Percentiles rank a stretch among this genome's conserved stretches.
phyloP scores from a whole-genome alignment of 495 filamentous ascomycete genomes.

The Parmelia sp. region DNA sequence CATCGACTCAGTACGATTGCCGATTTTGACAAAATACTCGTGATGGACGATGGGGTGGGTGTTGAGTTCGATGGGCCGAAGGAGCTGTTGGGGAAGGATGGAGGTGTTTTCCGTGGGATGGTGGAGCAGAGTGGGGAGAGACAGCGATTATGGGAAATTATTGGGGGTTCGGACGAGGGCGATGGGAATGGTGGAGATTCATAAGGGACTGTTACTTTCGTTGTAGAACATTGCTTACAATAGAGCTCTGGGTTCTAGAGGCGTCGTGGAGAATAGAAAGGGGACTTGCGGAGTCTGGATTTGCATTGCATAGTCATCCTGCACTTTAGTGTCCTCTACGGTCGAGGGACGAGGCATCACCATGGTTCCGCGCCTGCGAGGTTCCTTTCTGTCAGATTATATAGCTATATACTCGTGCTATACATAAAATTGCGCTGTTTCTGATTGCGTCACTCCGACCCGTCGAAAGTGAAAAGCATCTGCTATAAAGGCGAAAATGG shows the following conservation, averaged over 20 bases:
- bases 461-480: too few species aligned
- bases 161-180: constrained; percentile 27
- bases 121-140: constrained; percentile 70
- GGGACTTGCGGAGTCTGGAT: not conserved
- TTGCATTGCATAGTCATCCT: too few species aligned
- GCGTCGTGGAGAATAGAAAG: not conserved
- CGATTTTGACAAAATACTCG: constrained; percentile 79
- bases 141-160: constrained; percentile 52
- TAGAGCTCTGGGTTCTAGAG: not conserved
- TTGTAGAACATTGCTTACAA: not conserved
- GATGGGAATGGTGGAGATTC: not conserved
- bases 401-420: too few species aligned
- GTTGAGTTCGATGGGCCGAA: constrained; percentile 67
- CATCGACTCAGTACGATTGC: constrained; percentile 81
- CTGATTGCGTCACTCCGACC: too few species aligned
- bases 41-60: constrained; percentile 67
- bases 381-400: too few species aligned
- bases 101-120: constrained; percentile 62
- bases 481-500: too few species aligned
- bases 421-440: too few species aligned
- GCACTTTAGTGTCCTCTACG: too few species aligned
- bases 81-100: constrained; percentile 56
- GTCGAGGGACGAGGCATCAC: too few species aligned
- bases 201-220: not conserved
- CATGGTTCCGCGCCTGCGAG: too few species aligned